phyloP scores from a whole-genome alignment of 1,284 basidiomycete genomes.

The Hemileia vastatrix region DNA sequence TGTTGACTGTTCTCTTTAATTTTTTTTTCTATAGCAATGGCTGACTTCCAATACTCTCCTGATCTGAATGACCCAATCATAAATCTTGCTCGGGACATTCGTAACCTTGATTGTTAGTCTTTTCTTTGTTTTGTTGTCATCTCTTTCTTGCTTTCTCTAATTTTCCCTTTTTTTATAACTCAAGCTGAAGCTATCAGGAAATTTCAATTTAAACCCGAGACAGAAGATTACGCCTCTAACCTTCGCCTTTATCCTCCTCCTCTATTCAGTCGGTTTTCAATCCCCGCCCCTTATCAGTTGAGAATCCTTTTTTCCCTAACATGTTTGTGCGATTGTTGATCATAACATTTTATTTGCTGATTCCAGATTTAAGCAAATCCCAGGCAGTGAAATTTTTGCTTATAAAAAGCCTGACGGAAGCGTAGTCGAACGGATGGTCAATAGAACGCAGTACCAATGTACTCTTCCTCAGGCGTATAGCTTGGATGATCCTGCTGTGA shows the following conservation, averaged over 20 bases:
- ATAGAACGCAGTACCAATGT: neutral
- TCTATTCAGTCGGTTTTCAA: slow-evolving; percentile 64
- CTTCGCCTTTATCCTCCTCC: slow-evolving; percentile 69
- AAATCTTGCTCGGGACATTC: slow-evolving; percentile 61
- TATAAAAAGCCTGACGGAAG: neutral
- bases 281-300: slow-evolving; percentile 69
- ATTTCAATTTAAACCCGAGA: slow-evolving; percentile 59
- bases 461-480: slow-evolving; percentile 3
- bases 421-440: slow-evolving; percentile 9
- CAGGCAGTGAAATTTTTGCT: too few relatives aligned
- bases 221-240: slow-evolving; percentile 55
- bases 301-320: slow-evolving; percentile 26
- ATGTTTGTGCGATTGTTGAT: neutral
- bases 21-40: slow-evolving; percentile 58
- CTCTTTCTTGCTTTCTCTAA: neutral
- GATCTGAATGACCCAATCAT: slow-evolving; percentile 59
- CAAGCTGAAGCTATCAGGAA: slow-evolving; percentile 62
- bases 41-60: slow-evolving; percentile 77
- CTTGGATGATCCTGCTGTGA: slow-evolving; percentile 6
- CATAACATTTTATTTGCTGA: neutral
- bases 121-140: neutral
- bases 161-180: neutral
- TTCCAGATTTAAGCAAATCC: too few relatives aligned
- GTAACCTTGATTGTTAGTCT: slow-evolving; percentile 62
- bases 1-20: neutral